These are phyloP conservation scores for Fibroporia radiculosa DNA, from an alignment of 768 basidiomycete genomes.

Conservation along the genomic window DNA sequence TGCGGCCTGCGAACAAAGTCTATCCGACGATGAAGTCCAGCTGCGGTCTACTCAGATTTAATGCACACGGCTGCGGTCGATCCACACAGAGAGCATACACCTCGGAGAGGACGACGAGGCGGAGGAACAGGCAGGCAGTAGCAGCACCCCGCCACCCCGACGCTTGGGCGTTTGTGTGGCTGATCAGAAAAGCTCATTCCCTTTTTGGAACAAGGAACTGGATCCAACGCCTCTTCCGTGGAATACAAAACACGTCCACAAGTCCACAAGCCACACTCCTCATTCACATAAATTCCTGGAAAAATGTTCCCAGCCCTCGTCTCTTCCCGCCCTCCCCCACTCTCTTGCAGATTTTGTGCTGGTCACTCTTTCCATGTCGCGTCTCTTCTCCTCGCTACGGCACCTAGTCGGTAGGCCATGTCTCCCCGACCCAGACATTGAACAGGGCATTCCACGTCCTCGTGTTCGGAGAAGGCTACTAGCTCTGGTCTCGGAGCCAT, in stretches of 20 bases:
- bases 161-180: background rate
- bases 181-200: background rate
- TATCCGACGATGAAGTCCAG: too few relatives aligned
- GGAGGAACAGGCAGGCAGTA: too few relatives aligned
- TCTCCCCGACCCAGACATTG: background rate
- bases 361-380: slow-evolving; percentile 1
- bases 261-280: background rate
- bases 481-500: too few relatives aligned
- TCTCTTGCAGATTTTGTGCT: background rate
- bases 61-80: too few relatives aligned
- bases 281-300: too few relatives aligned
- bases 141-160: too few relatives aligned
- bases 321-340: background rate
- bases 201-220: background rate
- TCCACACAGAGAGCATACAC: too few relatives aligned
- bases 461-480: too few relatives aligned
- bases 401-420: too few relatives aligned
- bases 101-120: background rate
- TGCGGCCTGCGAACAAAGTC: too few relatives aligned
- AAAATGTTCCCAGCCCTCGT: background rate
- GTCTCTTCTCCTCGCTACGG: slow-evolving; percentile 1
- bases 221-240: background rate
- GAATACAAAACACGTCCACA: background rate
- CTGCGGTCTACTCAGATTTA: too few relatives aligned
- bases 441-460: background rate